Evolutionary conservation across 352 stramenopile genomes (phyloP).

Genomic region (Phytopythium delawarense): DNA sequence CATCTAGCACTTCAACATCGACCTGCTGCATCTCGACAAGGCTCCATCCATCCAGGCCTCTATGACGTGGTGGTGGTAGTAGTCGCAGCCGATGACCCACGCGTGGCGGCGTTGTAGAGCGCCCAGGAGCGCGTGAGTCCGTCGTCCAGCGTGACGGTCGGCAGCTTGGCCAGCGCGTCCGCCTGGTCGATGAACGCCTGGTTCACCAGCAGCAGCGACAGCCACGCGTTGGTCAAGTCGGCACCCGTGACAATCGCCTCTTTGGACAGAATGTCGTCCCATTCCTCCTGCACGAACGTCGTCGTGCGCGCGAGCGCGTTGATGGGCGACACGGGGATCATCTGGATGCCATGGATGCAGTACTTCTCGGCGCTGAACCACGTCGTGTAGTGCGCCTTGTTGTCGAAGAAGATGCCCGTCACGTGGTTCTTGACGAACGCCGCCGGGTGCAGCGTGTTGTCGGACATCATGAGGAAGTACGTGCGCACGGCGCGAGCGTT

Average conservation of each 20-base stretch:
- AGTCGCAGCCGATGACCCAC: conserved; percentile 14
- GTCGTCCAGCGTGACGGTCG: conserved; percentile 56
- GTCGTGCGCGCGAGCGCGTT: conserved; percentile 60
- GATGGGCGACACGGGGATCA: conserved; percentile 71
- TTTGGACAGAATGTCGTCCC: conserved; percentile 68
- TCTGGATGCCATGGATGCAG: conserved; percentile 78
- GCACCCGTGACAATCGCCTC: conserved; percentile 36
- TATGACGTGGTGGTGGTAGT: background rate
- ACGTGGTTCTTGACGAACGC: conserved; percentile 69
- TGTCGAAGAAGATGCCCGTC: conserved; percentile 74
- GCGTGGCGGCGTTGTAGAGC: conserved; percentile 63
- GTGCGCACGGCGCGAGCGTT: conserved; percentile 55
- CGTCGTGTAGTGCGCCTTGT: conserved; percentile 69
- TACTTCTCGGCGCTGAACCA: conserved; percentile 69
- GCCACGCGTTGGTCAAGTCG: conserved; percentile 45
- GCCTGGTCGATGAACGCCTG: conserved; percentile 52
- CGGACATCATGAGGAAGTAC: conserved; percentile 61
- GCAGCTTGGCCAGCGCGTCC: conserved; percentile 38
- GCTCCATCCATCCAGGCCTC: no score
- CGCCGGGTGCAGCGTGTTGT: conserved; percentile 60
- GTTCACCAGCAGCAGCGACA: conserved; percentile 71
- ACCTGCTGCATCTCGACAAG: no score
- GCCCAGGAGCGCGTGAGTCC: conserved; percentile 61
- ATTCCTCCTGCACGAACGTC: conserved; percentile 67
- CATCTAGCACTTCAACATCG: no score